Evolutionary conservation across 495 filamentous ascomycete species (phyloP).

Genomic region (Lentithecium fluviatile): DNA sequence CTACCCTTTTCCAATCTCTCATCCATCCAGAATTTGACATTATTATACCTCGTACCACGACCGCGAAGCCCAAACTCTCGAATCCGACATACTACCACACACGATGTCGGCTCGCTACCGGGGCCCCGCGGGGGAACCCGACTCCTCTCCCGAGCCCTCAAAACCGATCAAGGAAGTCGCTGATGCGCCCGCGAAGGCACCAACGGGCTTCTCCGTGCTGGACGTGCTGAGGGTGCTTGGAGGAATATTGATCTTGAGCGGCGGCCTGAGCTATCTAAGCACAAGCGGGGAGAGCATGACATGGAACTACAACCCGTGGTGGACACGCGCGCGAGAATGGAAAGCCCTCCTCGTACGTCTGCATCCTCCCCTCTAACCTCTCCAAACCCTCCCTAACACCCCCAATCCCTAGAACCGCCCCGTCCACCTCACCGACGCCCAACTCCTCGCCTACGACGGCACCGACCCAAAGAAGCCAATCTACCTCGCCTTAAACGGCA

Average conservation of each 20-base stretch:
- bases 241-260: slow-evolving; percentile 66
- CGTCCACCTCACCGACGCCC: slow-evolving; percentile 62
- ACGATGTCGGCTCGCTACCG: background rate
- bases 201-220: slow-evolving; percentile 51
- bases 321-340: slow-evolving; percentile 50
- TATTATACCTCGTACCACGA: too few relatives aligned
- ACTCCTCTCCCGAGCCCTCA: background rate
- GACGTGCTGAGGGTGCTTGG: slow-evolving; percentile 75
- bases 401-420: slow-evolving; percentile 49
- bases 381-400: background rate
- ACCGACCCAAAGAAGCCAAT: slow-evolving; percentile 71
- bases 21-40: too few relatives aligned
- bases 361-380: slow-evolving; percentile 7
- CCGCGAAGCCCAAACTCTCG: too few relatives aligned
- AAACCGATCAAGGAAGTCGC: slow-evolving; percentile 1
- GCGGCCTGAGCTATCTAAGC: slow-evolving; percentile 74
- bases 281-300: slow-evolving; percentile 61
- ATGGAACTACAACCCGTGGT: slow-evolving; percentile 71
- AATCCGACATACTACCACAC: too few relatives aligned
- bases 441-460: slow-evolving; percentile 79
- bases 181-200: background rate
- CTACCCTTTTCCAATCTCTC: too few relatives aligned
- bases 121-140: background rate
- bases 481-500: slow-evolving; percentile 89
- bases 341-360: slow-evolving; percentile 37